phyloP scores from a whole-genome alignment of 805 yeast species.

The Babjeviella inositovora region DNA sequence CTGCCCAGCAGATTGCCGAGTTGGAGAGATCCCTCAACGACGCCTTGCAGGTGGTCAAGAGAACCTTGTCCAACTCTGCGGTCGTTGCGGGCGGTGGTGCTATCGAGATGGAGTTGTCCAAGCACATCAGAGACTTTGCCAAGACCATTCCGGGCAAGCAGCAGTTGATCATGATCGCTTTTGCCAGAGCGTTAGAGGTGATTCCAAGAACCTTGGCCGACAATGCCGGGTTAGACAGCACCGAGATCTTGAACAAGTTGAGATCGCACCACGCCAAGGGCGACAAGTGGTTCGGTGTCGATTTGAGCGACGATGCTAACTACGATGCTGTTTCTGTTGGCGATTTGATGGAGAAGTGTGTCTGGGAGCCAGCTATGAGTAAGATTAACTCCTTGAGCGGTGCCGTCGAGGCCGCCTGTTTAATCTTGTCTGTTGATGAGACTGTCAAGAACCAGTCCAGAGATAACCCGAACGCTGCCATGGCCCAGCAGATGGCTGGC shows the following conservation, averaged over 20 bases:
- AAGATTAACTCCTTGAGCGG: constrained; percentile 87
- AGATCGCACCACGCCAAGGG: constrained; percentile 93
- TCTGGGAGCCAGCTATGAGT: constrained; percentile 97
- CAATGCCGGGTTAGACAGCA: constrained; percentile 97
- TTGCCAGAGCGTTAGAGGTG: constrained; percentile 87
- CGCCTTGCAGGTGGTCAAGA: constrained; percentile 95
- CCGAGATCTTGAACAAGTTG: constrained; percentile 80
- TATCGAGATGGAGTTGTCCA: constrained; percentile 92
- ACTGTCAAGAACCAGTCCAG: constrained; percentile 66
- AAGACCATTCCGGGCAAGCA: constrained; percentile 89
- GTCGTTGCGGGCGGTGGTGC: constrained; percentile 99
- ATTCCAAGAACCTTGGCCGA: constrained; percentile 97
- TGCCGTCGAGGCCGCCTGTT: constrained; percentile 93
- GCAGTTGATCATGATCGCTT: constrained; percentile 82
- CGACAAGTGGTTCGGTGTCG: constrained; percentile 84
- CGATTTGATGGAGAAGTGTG: constrained; percentile 71
- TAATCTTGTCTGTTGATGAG: constrained; percentile 91
- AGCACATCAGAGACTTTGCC: constrained; percentile 72
- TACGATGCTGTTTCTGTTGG: constrained; percentile 73
- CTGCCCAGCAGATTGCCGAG: constrained; percentile 95
- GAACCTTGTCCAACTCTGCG: constrained; percentile 74
- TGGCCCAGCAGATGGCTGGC: constrained; percentile 30
- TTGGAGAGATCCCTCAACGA: constrained; percentile 96
- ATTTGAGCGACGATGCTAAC: no score
- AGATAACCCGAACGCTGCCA: constrained; percentile 30